A percentile compares a stretch with the other conserved stretches of the same genome.
Evolutionary conservation across 192 early-diverging fungal genomes (phyloP).

Genomic region (Obelidium mucronatum): DNA sequence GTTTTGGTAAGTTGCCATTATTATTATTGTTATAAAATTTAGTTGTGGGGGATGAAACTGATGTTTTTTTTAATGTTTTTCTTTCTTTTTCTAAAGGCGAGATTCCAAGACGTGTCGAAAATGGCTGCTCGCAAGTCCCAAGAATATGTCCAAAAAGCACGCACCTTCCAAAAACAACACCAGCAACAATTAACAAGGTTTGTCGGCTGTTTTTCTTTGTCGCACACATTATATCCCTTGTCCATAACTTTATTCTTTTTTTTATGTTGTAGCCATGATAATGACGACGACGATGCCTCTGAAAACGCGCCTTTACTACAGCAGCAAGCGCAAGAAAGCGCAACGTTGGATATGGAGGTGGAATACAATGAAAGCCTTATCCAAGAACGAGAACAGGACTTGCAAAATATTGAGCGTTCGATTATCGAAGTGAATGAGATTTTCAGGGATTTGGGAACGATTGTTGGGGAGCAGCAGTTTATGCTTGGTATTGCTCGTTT

Average conservation of each 20-base stretch:
- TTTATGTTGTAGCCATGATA: not conserved
- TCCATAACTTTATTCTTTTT: too few species aligned
- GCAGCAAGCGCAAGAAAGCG: conserved; percentile 26
- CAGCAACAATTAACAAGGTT: not conserved
- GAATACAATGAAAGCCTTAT: conserved; percentile 96
- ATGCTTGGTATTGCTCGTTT: conserved; percentile 73
- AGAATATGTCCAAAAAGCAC: conserved; percentile 81
- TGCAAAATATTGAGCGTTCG: conserved; percentile 90
- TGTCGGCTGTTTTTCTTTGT: not conserved
- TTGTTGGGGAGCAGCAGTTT: conserved; percentile 97
- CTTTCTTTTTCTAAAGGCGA: conserved; percentile 40
- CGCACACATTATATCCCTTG: not conserved
- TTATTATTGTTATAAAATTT: not conserved
- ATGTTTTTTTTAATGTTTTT: not conserved
- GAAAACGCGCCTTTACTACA: conserved; percentile 68
- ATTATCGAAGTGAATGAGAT: conserved; percentile 97
- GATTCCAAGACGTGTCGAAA: conserved; percentile 88
- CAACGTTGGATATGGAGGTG: conserved; percentile 81
- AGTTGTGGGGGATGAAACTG: not conserved
- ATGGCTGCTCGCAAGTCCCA: conserved; percentile 83
- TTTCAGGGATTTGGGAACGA: conserved; percentile 92
- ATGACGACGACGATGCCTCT: conserved; percentile 48
- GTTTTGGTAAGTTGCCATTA: conserved; percentile 55
- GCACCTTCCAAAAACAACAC: conserved; percentile 18
- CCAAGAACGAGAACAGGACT: conserved; percentile 91